Evolutionary conservation across 1,284 basidiomycete genomes (phyloP).

Genomic region (Trametes polyzona): DNA sequence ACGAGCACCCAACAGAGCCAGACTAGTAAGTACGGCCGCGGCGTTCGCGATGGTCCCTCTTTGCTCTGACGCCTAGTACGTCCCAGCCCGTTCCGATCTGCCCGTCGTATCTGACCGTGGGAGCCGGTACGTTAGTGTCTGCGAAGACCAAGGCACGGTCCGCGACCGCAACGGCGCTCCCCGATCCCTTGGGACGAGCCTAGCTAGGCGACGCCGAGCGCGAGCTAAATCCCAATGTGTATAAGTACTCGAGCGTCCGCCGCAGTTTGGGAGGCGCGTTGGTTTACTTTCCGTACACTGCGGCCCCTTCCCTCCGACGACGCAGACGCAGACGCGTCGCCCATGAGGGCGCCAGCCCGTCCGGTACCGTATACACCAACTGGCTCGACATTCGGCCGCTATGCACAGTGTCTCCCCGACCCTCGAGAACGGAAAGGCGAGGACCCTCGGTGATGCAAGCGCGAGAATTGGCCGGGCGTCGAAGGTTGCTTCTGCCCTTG

Average conservation of each 20-base stretch:
- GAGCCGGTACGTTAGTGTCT: constrained; percentile 3
- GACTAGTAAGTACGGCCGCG: too few species aligned
- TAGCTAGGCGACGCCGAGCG: constrained; percentile 1
- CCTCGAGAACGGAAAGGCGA: constrained; percentile 6
- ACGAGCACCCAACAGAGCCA: too few species aligned
- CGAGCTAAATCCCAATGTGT: constrained; percentile 7
- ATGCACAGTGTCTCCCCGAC: not conserved
- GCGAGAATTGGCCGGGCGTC: not conserved
- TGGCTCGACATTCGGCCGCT: not conserved
- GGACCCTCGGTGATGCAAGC: constrained; percentile 5
- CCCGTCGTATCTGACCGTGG: constrained; percentile 1
- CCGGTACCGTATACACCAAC: not conserved
- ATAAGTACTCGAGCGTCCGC: constrained; percentile 18
- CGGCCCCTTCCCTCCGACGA: not conserved
- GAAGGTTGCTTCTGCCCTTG: not conserved
- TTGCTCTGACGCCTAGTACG: not conserved
- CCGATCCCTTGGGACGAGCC: constrained; percentile 8
- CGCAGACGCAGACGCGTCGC: not conserved
- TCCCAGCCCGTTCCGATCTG: constrained; percentile 6
- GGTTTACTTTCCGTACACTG: not conserved
- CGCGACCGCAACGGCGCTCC: constrained; percentile 4
- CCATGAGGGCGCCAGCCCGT: constrained; percentile 22
- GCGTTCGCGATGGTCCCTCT: too few species aligned
- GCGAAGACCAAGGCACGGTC: constrained; percentile 7
- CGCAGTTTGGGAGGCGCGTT: not conserved